These are phyloP conservation scores for Calonectria hongkongensis DNA, from an alignment of 2,329 filamentous ascomycete genomes.

Conservation along the genomic window DNA sequence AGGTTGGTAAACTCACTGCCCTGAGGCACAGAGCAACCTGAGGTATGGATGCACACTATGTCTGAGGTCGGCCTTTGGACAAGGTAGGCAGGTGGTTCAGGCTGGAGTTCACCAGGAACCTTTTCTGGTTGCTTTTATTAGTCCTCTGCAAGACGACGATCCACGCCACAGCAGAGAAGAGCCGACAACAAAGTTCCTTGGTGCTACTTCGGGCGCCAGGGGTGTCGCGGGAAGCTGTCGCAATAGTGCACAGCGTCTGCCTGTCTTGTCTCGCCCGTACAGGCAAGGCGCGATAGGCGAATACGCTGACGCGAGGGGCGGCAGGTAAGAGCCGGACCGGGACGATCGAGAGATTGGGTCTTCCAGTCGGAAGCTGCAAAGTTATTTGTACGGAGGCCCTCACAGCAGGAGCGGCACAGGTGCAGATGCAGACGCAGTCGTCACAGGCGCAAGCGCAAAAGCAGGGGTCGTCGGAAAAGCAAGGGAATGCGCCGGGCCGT, in stretches of 20 bases:
- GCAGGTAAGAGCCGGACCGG: slow-evolving; percentile 16
- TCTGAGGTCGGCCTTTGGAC: slow-evolving; percentile 27
- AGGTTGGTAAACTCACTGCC: slow-evolving; percentile 27
- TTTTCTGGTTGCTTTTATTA: slow-evolving; percentile 21
- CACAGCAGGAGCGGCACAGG: slow-evolving; percentile 11
- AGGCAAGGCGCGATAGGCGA: slow-evolving; percentile 37
- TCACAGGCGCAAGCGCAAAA: slow-evolving; percentile 18
- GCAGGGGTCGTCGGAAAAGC: slow-evolving; percentile 23
- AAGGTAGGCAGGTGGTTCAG: slow-evolving; percentile 20
- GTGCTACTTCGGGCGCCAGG: slow-evolving; percentile 19
- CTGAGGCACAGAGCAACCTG: slow-evolving; percentile 17
- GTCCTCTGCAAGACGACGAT: slow-evolving; percentile 36
- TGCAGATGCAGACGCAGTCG: slow-evolving; percentile 11
- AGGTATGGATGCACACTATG: slow-evolving; percentile 26
- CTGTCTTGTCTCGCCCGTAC: slow-evolving; percentile 17
- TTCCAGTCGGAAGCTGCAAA: slow-evolving; percentile 21
- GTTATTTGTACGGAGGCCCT: slow-evolving; percentile 23
- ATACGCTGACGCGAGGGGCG: slow-evolving; percentile 21
- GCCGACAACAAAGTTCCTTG: slow-evolving; percentile 30
- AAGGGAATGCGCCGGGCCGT: slow-evolving; percentile 29
- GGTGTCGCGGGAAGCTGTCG: slow-evolving; percentile 26
- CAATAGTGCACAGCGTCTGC: slow-evolving; percentile 27
- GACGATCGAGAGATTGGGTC: slow-evolving; percentile 32
- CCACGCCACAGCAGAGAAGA: slow-evolving; percentile 29
- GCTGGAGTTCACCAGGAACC: slow-evolving; percentile 14